Evolutionary conservation across 441 rosid species (phyloP).

Genomic region (Pelargonium cotyledonis): DNA sequence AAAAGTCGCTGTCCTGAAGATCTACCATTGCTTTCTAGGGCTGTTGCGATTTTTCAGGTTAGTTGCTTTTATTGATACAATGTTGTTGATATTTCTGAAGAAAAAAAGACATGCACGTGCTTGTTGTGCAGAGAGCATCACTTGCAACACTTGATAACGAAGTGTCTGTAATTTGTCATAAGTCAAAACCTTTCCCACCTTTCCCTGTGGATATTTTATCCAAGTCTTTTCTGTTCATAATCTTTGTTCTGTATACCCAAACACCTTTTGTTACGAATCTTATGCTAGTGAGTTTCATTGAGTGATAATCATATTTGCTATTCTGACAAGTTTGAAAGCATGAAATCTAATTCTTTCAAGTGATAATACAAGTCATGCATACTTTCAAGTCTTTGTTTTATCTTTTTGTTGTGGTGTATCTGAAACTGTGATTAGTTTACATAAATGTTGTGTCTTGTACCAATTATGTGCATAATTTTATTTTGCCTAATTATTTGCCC

Average conservation of each 20-base stretch:
- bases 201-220: background rate
- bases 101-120: no score
- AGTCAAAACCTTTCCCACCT: background rate
- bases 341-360: background rate
- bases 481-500: constrained; percentile 5
- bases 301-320: background rate
- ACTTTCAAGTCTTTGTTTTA: no score
- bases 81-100: no score
- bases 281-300: background rate
- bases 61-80: constrained; percentile 18
- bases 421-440: no score
- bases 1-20: constrained; percentile 55
- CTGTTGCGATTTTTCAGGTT: constrained; percentile 86
- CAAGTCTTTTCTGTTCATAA: background rate
- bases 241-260: background rate
- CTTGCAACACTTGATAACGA: no score
- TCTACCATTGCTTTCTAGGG: constrained; percentile 61
- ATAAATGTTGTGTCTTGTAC: no score
- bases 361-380: background rate
- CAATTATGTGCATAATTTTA: background rate
- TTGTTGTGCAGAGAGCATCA: no score
- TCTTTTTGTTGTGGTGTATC: no score
- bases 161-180: no score
- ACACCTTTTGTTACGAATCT: background rate
- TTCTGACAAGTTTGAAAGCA: background rate